Conservation (phyloP, 257 asterid species). For the Jacaranda copaia region DNA sequence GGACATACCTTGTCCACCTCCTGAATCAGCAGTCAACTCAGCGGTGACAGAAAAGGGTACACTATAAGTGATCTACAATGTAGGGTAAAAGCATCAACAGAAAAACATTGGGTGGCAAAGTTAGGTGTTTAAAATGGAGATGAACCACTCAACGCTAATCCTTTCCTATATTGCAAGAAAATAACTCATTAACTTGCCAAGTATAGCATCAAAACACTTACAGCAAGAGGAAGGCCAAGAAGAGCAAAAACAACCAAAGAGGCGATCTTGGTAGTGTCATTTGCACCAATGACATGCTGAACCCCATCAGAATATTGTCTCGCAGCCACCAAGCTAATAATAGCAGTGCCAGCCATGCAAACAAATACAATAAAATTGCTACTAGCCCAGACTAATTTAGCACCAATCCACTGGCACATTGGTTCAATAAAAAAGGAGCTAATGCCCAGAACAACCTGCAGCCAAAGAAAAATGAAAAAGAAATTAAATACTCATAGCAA, state of each 20-base stretch:
- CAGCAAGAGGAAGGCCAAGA: constrained; percentile 98
- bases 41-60: constrained; percentile 98
- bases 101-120: constrained; percentile 16
- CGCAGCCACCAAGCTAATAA: constrained; percentile 72
- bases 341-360: constrained; percentile 95
- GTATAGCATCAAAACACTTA: constrained; percentile 51
- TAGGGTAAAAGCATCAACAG: constrained; percentile 34
- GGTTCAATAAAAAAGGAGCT: constrained; percentile 91
- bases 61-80: constrained; percentile 83
- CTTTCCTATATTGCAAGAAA: neutral
- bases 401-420: constrained; percentile 81
- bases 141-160: constrained; percentile 8
- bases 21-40: constrained; percentile 97
- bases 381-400: constrained; percentile 86
- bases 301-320: constrained; percentile 70
- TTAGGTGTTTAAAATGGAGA: neutral
- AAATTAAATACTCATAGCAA: neutral
- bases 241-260: constrained; percentile 86
- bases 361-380: constrained; percentile 85
- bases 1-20: constrained; percentile 96
- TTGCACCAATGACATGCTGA: constrained; percentile 85
- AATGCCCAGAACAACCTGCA: constrained; percentile 92
- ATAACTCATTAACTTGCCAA: neutral
- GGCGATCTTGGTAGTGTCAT: constrained; percentile 68
- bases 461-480: constrained; percentile 17